Base-by-base conservation (phyloP, 352 stramenopile genomes). In the Pythium scleroteichum region DNA sequence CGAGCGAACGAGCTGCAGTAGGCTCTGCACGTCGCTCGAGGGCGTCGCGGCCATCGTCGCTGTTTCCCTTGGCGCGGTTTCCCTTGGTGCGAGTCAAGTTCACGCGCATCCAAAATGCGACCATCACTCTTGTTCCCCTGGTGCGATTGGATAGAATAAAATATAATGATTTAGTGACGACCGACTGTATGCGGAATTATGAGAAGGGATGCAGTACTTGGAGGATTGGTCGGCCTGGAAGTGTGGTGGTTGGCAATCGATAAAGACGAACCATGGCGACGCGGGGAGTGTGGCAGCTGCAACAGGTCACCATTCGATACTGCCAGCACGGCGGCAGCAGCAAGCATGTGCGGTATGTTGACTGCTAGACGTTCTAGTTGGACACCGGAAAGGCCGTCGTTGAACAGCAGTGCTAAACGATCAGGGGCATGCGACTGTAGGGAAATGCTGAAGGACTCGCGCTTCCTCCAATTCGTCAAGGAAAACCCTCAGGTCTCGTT, bases 401-500 rank as follows among this genome's bases (percentile, higher is more conserved):
- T 10, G 29, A 35, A 10, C 29, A n/a, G 5, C 29, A 35, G 29
- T 38, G 48, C 35, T 61, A 29, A 54, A 24, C 46, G 41, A 19
- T 44, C 26, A 4, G 16, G 20, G 33, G 24, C 44, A 16, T 59
- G n/a, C 52, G 23, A 20, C 10, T 22, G 23, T 48, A 87, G 77
- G 32, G 68, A 90, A 35, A 75, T 95, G 68, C 73, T 95, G 47
- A 69, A 72, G 42, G 83, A 94, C 56, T 53, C 79, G 59, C 84
- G 83, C 42, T 95, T 95, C 68, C 65, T 91, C 32, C 72, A 80
- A 44, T 94, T 95, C 58, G 87, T 95, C 42, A 82, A 90, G 66
- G 84, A 92, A 59, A 95, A 95, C 65, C 87, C 87, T 53, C 87
- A 95, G 72, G 78, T 95, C 56, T 72, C 74, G 29, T 95, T 95